Base-by-base conservation (phyloP, 352 stramenopile species). In the Halophytophthora polymorphica region DNA sequence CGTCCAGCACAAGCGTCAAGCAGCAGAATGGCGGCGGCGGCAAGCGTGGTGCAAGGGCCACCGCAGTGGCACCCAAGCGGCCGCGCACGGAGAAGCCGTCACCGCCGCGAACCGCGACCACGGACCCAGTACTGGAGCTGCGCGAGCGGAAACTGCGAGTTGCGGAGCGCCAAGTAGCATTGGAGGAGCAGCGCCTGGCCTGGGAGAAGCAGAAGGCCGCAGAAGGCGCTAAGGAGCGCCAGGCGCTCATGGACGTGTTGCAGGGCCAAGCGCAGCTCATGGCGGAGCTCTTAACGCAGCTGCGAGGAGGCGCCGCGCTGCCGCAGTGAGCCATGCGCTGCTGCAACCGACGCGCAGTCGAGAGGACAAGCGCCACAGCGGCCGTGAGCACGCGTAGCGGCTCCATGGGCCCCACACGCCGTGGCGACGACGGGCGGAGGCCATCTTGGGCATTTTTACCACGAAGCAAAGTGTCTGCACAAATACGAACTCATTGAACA, bases 181-280 rank as follows among this genome's bases (percentile, higher is more conserved):
- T 76, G 44, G 63, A 76, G 33, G 66, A 76, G 41, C 58, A 70
- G 25, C 58, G 52, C 22, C 53, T 76, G 33, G 55, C 48, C 2
- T 76, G 63, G 63, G 58, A 76, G 23, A 61, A 68, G 35, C 52
- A 73, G 10, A 66, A 70, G 39, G 48, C 55, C 0, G 39, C 66
- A 39, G 51, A 73, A 37, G 58, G 72, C 5, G 18, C 22, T 19
- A 46, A 62, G 31, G 66, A 76, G 38, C 66, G 66, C 17, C 66
- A 72, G 42, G 56, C 55, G 31, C 38, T 76, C 50, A 46, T 76
- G 37, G 62, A 76, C 19, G 38, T 76, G 46, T 55, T 76, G 51
- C 63, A 52, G n/a, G 43, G 45, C 12, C 66, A 76, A 29, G 53
- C 58, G 18, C 61, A 55, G 29, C 59, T 72, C 38, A 55, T 72